A percentile compares a stretch with the other conserved stretches of the same genome.
These are phyloP conservation scores for Vitis labrusca DNA, from an alignment of 164 flowering plant species.

Conservation along the genomic window DNA sequence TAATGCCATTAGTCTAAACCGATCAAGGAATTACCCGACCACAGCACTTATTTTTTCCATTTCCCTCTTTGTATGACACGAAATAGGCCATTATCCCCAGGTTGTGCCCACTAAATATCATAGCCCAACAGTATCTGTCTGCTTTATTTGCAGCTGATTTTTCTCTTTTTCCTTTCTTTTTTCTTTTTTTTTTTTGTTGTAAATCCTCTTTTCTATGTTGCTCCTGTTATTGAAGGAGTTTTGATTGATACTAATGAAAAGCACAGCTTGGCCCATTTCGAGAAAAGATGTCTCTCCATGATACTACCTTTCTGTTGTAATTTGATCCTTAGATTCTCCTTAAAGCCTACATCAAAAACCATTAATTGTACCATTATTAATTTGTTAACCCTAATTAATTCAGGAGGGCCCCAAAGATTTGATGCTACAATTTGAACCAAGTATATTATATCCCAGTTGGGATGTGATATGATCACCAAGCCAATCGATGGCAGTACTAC, in stretches of 20 bases:
- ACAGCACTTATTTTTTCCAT: not conserved
- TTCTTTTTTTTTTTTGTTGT: too few species aligned
- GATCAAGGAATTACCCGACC: not conserved
- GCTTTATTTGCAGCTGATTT: not conserved
- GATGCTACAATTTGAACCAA: too few species aligned
- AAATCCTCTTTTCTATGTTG: not conserved
- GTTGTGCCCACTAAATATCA: not conserved
- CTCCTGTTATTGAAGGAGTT: not conserved
- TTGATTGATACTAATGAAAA: slow-evolving; percentile 1
- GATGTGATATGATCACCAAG: too few species aligned
- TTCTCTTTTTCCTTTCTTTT: not conserved
- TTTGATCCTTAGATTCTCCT: too few species aligned
- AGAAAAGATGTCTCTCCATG: slow-evolving; percentile 6
- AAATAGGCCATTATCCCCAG: not conserved
- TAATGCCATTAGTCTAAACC: not conserved
- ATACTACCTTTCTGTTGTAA: too few species aligned
- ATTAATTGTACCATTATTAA: too few species aligned
- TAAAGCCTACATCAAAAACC: too few species aligned
- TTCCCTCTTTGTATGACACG: not conserved
- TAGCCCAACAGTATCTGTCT: not conserved
- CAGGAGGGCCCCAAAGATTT: too few species aligned
- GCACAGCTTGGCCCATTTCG: slow-evolving; percentile 3
- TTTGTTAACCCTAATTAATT: too few species aligned
- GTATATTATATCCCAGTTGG: too few species aligned
- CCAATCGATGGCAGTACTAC: too few species aligned